These are phyloP conservation scores for Serendipita sp. DNA, from an alignment of 768 basidiomycete species.

Conservation along the genomic window DNA sequence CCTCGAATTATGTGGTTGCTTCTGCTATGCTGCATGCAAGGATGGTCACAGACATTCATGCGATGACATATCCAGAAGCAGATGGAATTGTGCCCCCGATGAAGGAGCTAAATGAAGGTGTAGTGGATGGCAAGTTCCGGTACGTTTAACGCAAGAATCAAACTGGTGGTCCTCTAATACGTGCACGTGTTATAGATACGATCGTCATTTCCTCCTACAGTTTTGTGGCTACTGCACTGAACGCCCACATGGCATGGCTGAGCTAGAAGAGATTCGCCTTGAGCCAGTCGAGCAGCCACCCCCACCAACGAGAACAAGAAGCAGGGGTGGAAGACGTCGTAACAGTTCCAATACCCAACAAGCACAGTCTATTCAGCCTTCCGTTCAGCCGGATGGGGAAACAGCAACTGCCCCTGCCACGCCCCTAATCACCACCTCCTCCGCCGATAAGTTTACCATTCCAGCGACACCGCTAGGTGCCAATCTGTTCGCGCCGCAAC, in stretches of 20 bases:
- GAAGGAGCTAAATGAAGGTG: constrained; percentile 4
- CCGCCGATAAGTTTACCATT: not conserved
- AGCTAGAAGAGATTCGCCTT: not conserved
- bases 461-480: not conserved
- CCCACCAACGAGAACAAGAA: not conserved
- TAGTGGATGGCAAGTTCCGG: not conserved
- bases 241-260: not conserved
- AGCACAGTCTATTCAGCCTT: not conserved
- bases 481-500: not conserved
- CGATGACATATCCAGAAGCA: not conserved
- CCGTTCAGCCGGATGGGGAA: not conserved
- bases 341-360: not conserved
- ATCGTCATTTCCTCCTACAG: not conserved
- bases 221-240: not conserved
- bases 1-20: not conserved
- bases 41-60: not conserved
- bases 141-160: not conserved
- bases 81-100: not conserved
- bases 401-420: not conserved
- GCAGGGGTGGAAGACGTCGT: not conserved
- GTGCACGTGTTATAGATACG: not conserved
- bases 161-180: not conserved
- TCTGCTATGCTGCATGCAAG: not conserved
- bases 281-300: not conserved
- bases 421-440: not conserved